Percentiles rank a stretch among this genome's conserved stretches.
phyloP scores from a whole-genome alignment of 2,329 filamentous ascomycete genomes.

The Cyclaneusma minus region DNA sequence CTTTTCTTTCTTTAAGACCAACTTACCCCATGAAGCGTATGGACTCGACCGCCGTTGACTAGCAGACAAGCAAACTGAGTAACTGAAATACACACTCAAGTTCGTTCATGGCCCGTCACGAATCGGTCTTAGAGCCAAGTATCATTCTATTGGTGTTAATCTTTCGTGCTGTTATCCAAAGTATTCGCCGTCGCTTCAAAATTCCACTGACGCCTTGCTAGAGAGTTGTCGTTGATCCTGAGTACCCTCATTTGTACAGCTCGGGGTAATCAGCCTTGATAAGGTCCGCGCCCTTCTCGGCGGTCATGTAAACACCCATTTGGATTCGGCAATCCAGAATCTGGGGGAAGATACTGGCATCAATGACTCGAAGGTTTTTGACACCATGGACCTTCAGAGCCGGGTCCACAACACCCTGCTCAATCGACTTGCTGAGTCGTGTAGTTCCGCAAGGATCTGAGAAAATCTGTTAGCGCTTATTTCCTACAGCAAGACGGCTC shows the following conservation, averaged over 20 bases:
- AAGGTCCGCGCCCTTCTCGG: constrained; percentile 33
- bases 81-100: too few relatives aligned
- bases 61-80: too few relatives aligned
- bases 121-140: too few relatives aligned
- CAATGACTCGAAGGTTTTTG: constrained; percentile 34
- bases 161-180: too few relatives aligned
- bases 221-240: neutral
- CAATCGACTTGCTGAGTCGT: constrained; percentile 33
- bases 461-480: neutral
- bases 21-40: too few relatives aligned
- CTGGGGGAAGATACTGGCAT: constrained; percentile 39
- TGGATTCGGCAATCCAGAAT: constrained; percentile 41
- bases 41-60: too few relatives aligned
- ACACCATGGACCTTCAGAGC: constrained; percentile 36
- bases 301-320: constrained; percentile 44
- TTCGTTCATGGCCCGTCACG: too few relatives aligned
- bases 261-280: constrained; percentile 26
- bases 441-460: constrained; percentile 37
- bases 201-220: too few relatives aligned
- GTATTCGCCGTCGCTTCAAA: too few relatives aligned
- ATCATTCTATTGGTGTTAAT: too few relatives aligned
- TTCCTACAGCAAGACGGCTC: neutral
- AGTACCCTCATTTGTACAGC: constrained; percentile 6
- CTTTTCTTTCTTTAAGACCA: too few relatives aligned
- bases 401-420: constrained; percentile 35